Conservation (phyloP, 1,284 basidiomycete species). For the Porphyrellus sp. region DNA sequence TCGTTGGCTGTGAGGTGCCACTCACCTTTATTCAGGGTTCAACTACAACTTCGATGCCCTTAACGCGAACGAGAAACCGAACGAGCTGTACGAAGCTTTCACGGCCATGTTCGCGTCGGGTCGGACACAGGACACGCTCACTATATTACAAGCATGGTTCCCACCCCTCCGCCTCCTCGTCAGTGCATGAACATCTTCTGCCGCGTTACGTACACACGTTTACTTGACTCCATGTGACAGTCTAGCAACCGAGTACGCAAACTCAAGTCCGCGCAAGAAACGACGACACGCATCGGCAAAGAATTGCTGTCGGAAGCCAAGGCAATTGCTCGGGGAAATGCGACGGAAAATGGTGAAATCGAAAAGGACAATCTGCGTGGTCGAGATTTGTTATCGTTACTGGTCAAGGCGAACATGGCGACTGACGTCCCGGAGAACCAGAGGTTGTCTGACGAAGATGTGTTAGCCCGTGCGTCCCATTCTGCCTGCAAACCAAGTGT, state of each 20-base stretch:
- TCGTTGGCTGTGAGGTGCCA: background rate
- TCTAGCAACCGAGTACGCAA: constrained; percentile 14
- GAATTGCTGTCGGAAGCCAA: constrained; percentile 48
- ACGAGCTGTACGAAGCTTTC: background rate
- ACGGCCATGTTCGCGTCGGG: background rate
- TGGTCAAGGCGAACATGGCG: constrained; percentile 66
- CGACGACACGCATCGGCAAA: constrained; percentile 41
- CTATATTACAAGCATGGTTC: background rate
- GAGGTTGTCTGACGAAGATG: constrained; percentile 68
- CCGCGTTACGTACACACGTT: too few species aligned
- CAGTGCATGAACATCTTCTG: constrained; percentile 18
- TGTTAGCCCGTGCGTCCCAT: constrained; percentile 61
- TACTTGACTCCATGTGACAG: too few species aligned
- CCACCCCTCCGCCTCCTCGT: constrained; percentile 28
- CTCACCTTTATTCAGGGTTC: background rate
- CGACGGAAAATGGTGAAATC: constrained; percentile 17
- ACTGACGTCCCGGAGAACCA: constrained; percentile 55
- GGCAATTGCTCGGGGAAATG: constrained; percentile 32
- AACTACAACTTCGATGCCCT: background rate
- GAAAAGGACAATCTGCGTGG: constrained; percentile 35
- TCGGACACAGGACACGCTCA: background rate
- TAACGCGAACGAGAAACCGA: background rate
- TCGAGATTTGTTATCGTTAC: constrained; percentile 52
- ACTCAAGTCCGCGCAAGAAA: constrained; percentile 19
- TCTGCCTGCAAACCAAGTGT: background rate